Conservation (phyloP, 163 green algal species). For the Chloroidium sp. region DNA sequence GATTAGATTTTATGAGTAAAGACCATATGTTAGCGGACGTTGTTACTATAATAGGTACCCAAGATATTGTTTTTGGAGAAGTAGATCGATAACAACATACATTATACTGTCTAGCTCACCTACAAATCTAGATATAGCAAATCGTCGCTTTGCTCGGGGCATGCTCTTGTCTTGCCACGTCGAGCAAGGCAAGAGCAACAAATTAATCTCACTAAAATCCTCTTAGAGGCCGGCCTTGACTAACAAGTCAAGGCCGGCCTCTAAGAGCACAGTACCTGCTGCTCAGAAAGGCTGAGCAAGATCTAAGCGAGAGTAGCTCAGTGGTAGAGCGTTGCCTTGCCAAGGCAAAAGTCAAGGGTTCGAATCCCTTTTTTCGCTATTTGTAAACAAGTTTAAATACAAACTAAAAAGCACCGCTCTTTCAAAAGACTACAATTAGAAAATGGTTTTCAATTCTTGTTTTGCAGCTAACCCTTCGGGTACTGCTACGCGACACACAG, state of each 20-base stretch:
- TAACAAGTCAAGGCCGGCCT: too few species aligned
- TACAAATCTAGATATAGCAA: too few species aligned
- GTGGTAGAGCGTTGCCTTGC: conserved; percentile 19
- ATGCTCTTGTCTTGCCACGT: too few species aligned
- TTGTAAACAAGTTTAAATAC: conserved; percentile 3
- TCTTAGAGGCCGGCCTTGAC: too few species aligned
- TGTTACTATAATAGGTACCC: conserved; percentile 47
- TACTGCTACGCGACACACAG: too few species aligned
- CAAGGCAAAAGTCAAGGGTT: conserved; percentile 20
- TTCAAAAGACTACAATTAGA: conserved; percentile 11
- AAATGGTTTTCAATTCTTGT: neutral
- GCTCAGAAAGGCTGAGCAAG: too few species aligned
- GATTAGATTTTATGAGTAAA: conserved; percentile 44
- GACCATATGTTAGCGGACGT: conserved; percentile 49
- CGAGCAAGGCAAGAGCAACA: too few species aligned
- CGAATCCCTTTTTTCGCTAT: conserved; percentile 20
- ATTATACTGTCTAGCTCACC: neutral
- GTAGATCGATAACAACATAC: conserved; percentile 34
- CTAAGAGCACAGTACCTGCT: too few species aligned
- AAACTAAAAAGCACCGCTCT: neutral
- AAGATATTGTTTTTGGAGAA: conserved; percentile 55
- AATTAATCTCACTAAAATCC: too few species aligned
- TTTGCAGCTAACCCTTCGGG: neutral
- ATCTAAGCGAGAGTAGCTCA: conserved; percentile 15
- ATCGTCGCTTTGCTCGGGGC: too few species aligned